Evolutionary conservation across 176 grass and related monocot genomes (phyloP).

Genomic region (Ensete glaucum): DNA sequence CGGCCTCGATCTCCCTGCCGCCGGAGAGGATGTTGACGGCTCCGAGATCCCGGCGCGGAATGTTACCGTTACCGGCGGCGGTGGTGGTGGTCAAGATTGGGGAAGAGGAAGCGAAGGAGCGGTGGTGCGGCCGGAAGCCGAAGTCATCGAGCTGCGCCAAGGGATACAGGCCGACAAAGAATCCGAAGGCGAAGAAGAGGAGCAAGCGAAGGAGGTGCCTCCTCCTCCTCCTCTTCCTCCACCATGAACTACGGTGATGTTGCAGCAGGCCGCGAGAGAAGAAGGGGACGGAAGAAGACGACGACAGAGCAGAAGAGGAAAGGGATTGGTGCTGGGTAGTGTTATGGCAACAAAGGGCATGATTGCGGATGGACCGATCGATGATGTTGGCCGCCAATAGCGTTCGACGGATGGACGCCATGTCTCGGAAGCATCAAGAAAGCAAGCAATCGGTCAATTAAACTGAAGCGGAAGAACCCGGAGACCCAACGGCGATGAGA

Average conservation of each 20-base stretch:
- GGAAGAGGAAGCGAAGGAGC: constrained; percentile 6
- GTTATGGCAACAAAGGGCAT: neutral
- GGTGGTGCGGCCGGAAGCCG: constrained; percentile 4
- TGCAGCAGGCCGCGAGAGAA: neutral
- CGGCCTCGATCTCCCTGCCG: neutral
- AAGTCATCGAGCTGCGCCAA: constrained; percentile 7
- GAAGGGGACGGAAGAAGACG: neutral
- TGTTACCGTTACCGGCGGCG: neutral
- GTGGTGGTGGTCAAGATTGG: neutral
- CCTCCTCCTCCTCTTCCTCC: constrained; percentile 10
- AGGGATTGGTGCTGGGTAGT: neutral
- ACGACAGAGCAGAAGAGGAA: neutral
- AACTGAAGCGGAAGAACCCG: neutral
- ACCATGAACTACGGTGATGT: neutral
- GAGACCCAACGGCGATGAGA: neutral
- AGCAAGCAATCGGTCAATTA: neutral
- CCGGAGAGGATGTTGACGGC: neutral
- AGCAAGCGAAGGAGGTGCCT: constrained; percentile 33
- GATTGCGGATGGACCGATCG: constrained; percentile 20
- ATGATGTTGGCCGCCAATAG: constrained; percentile 44
- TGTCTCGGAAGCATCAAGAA: neutral
- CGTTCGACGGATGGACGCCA: constrained; percentile 65
- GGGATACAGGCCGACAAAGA: constrained; percentile 51
- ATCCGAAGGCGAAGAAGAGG: constrained; percentile 70
- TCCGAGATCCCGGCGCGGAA: neutral